A percentile compares a stretch with the other conserved stretches of the same genome.
Conservation (phyloP, 768 basidiomycete genomes). For the Russula ochroleuca region DNA sequence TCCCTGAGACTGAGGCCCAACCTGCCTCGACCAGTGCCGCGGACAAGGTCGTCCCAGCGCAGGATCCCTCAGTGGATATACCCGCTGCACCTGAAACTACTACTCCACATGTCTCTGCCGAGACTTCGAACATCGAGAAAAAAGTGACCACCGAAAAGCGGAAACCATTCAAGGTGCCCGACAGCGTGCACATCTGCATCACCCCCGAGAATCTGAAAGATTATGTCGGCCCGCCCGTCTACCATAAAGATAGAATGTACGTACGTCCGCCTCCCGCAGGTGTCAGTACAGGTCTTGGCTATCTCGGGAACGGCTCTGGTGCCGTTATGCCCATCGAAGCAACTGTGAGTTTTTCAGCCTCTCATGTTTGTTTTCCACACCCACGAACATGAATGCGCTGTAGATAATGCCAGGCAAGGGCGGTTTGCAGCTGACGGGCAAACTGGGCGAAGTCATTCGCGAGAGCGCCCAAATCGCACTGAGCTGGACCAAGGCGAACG, state of each 20-base stretch:
- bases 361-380: not conserved
- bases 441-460: conserved; percentile 95
- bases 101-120: conserved; percentile 28
- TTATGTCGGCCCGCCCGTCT: conserved; percentile 93
- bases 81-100: conserved; percentile 33
- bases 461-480: conserved; percentile 95
- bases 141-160: conserved; percentile 77
- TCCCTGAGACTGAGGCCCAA: conserved; percentile 61
- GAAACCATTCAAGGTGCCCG: conserved; percentile 77
- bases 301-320: conserved; percentile 93
- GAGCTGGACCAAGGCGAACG: conserved; percentile 89
- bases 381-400: not conserved
- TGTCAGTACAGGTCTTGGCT: conserved; percentile 92
- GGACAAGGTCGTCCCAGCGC: conserved; percentile 46
- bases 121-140: conserved; percentile 22
- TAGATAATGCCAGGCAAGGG: conserved; percentile 98
- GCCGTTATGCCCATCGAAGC: conserved; percentile 98
- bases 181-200: conserved; percentile 72
- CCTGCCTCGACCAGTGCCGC: conserved; percentile 25
- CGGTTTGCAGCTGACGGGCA: conserved; percentile 86
- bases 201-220: conserved; percentile 87
- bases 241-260: conserved; percentile 94
- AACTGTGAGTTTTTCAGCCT: conserved; percentile 51
- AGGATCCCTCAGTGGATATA: conserved; percentile 45
- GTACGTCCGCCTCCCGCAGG: conserved; percentile 76